A percentile compares a stretch with the other conserved stretches of the same genome.
Conservation (phyloP, 371 early-diverging fungal species). For the Mortierella sp. region DNA sequence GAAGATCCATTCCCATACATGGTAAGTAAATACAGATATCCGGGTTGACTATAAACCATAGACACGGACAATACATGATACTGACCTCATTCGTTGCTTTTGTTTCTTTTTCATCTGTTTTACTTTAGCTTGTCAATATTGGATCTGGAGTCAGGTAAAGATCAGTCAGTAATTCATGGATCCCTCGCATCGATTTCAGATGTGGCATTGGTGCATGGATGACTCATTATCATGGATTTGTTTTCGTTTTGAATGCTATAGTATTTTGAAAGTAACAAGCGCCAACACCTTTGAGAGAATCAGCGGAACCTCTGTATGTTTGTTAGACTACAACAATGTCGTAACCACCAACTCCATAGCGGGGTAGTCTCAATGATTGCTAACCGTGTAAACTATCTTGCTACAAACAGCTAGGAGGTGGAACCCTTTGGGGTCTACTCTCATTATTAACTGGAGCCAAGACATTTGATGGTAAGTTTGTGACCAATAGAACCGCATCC, state of each 20-base stretch:
- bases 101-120: not conserved
- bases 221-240: not conserved
- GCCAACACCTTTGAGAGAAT: constrained; percentile 86
- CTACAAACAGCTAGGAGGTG: constrained; percentile 87
- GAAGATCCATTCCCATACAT: constrained; percentile 84
- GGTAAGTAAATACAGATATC: constrained; percentile 58
- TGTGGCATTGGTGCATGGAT: not conserved
- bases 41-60: too few relatives aligned
- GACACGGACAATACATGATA: not conserved
- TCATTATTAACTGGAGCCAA: constrained; percentile 85
- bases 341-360: not conserved
- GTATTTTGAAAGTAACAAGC: constrained; percentile 88
- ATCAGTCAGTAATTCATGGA: not conserved
- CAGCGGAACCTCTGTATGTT: constrained; percentile 89
- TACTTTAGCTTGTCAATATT: constrained; percentile 84
- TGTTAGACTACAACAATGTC: not conserved
- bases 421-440: constrained; percentile 97
- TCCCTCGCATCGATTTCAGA: not conserved
- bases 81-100: too few relatives aligned
- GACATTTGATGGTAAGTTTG: constrained; percentile 83
- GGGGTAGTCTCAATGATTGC: not conserved
- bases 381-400: not conserved
- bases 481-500: not conserved
- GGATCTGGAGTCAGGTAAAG: constrained; percentile 88
- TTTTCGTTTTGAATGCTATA: constrained; percentile 26